Conservation (phyloP, 495 filamentous ascomycete genomes). For the Glutinoglossum americanum region DNA sequence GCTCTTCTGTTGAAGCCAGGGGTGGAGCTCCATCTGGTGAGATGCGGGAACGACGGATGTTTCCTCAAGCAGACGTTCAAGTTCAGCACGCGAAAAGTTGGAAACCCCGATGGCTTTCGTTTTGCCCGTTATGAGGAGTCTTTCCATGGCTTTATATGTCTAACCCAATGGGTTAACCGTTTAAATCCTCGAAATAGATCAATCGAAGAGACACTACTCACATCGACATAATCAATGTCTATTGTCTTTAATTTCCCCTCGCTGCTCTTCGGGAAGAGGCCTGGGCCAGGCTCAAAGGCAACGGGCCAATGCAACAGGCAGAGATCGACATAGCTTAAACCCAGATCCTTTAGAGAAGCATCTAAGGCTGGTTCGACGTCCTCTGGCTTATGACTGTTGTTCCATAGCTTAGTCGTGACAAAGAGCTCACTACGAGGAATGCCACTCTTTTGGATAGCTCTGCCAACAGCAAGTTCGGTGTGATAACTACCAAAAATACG, state of each 20-base stretch:
- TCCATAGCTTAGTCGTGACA: conserved; percentile 54
- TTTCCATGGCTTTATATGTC: conserved; percentile 47
- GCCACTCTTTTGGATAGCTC: conserved; percentile 31
- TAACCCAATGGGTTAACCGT: conserved; percentile 6
- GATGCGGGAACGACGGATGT: conserved; percentile 36
- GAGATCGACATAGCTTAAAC: conserved; percentile 44
- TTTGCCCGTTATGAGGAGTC: conserved; percentile 31
- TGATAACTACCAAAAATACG: conserved; percentile 20
- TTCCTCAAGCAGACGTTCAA: conserved; percentile 44
- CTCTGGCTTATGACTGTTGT: conserved; percentile 40
- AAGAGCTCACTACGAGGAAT: conserved; percentile 39
- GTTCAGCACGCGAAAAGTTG: conserved; percentile 49
- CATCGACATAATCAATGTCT: conserved; percentile 28
- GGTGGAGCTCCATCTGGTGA: conserved; percentile 45
- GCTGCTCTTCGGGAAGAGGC: conserved; percentile 19
- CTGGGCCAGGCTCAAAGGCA: conserved; percentile 20
- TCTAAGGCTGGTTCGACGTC: conserved; percentile 36
- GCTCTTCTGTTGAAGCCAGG: conserved; percentile 36
- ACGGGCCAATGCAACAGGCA: conserved; percentile 51
- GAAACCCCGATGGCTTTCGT: conserved; percentile 48
- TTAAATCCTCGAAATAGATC: not conserved
- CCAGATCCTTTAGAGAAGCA: conserved; percentile 37
- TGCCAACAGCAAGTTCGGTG: conserved; percentile 29
- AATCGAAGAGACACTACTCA: conserved; percentile 11
- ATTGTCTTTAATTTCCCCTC: conserved; percentile 22